Evolutionary conservation across 371 early-diverging fungal species (phyloP), one percentile per base, ranked within the genome.

Genomic region (Mucor piriformis): DNA sequence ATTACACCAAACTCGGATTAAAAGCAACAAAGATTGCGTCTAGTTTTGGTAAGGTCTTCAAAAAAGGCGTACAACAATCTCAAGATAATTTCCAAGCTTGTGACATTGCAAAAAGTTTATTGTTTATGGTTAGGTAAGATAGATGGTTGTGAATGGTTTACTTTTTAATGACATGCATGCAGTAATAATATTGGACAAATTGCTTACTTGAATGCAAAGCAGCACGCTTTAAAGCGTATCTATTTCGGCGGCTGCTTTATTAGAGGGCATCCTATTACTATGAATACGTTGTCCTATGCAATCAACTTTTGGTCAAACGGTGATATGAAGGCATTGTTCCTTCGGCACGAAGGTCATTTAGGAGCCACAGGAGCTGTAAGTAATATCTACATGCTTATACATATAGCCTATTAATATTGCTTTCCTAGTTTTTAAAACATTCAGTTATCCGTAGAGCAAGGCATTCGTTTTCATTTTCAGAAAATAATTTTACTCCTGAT

Each of bases 121-220:
- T 96, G 49, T 94, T 86, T 76, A 94, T 95, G 91, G 89, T 96
- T 60, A 87, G 85, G 87, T 87, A 81, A 68, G 48, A n/a, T 38
- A 35, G 16, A 38, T 5, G n/a, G 38, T 11, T 38, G 3, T 16
- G 0, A 12, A 16, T 42, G 12, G 11, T 38, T 1, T 38, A 15
- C n/a, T 38, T 7, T n/a, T 4, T 12, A 38, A 38, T 18, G 23
- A 15, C 43, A 35, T 29, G 54, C n/a, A 64, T 20, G 24, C 21
- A 95, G 95, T 70, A 98, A 98, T 80, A 97, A 96, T 72, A 93
- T 98, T 81, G 97, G 97, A 15, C 98, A 98, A 76, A 97, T 98
- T 48, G 98, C 97, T 0, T 97, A 95, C 67, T 74, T 98, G 59
- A 95, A 95, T 68, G 98, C 98, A 3, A 87, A 92, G 64, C 88